Conservation (phyloP, 257 asterid species). For the Nicotiana tabacum region DNA sequence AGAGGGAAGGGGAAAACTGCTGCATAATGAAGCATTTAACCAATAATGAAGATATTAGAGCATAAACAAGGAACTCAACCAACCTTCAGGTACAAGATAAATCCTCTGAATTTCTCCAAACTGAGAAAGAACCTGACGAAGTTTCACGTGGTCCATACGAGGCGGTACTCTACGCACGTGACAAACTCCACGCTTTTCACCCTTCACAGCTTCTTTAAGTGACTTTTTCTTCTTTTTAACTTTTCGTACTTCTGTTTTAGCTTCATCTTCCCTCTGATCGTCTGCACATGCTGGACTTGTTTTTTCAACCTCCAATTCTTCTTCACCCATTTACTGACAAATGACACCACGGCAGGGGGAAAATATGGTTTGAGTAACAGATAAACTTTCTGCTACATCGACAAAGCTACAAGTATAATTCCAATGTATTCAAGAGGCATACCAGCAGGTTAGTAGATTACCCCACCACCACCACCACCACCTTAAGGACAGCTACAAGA, state of each 20-base stretch:
- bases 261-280: conserved; percentile 22
- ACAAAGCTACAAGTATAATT: neutral
- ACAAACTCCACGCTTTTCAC: conserved; percentile 69
- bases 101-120: conserved; percentile 70
- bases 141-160: conserved; percentile 72
- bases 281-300: conserved; percentile 15
- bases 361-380: neutral
- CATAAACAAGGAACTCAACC: conserved; percentile 2
- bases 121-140: conserved; percentile 67
- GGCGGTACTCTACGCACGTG: conserved; percentile 87
- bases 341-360: neutral
- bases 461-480: neutral
- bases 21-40: neutral
- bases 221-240: conserved; percentile 42
- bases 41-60: neutral
- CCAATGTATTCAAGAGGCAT: neutral
- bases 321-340: conserved; percentile 33
- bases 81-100: conserved; percentile 85
- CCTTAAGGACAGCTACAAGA: neutral
- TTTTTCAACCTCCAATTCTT: conserved; percentile 30
- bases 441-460: neutral
- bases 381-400: neutral
- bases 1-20: neutral
- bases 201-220: conserved; percentile 43
- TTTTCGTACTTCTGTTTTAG: conserved; percentile 24